A percentile compares a stretch with the other conserved stretches of the same genome.
Conservation (phyloP, 441 rosid genomes). For the Populus hybrid region DNA sequence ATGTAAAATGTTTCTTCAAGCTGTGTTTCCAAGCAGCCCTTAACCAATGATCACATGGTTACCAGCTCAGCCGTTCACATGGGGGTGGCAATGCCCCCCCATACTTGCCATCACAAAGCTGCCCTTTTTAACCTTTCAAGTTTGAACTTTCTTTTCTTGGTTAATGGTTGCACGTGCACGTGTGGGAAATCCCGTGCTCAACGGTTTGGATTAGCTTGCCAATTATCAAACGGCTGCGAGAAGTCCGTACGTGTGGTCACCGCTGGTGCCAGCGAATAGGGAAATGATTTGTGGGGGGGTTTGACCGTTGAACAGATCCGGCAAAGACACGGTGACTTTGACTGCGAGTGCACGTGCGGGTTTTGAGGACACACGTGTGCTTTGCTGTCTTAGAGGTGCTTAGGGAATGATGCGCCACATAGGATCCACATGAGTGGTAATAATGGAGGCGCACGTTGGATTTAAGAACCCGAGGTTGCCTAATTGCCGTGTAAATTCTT, state of each 20-base stretch:
- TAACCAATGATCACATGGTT: constrained; percentile 48
- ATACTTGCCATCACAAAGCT: constrained; percentile 10
- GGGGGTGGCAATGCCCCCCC: constrained; percentile 29
- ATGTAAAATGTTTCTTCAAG: no score
- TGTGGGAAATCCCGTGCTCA: constrained; percentile 17
- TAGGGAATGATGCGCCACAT: constrained; percentile 35
- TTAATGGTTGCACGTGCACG: constrained; percentile 39
- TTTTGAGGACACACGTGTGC: constrained; percentile 38
- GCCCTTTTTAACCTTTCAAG: not conserved
- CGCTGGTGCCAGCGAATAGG: constrained; percentile 25
- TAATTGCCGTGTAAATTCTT: not conserved
- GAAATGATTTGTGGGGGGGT: constrained; percentile 13
- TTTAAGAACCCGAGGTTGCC: constrained; percentile 5
- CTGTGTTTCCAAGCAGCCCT: not conserved
- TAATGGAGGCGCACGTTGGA: constrained; percentile 33
- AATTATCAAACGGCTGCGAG: constrained; percentile 24
- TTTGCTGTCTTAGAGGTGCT: constrained; percentile 34
- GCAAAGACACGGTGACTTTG: constrained; percentile 36
- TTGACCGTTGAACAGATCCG: constrained; percentile 44
- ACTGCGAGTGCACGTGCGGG: constrained; percentile 43
- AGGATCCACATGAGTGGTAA: constrained; percentile 40
- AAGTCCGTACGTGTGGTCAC: constrained; percentile 19
- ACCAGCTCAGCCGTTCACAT: constrained; percentile 69
- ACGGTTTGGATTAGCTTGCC: not conserved
- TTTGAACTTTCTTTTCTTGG: constrained; percentile 15